phyloP scores from a whole-genome alignment of 1,284 basidiomycete genomes.

The Rhizoctonia solani region DNA sequence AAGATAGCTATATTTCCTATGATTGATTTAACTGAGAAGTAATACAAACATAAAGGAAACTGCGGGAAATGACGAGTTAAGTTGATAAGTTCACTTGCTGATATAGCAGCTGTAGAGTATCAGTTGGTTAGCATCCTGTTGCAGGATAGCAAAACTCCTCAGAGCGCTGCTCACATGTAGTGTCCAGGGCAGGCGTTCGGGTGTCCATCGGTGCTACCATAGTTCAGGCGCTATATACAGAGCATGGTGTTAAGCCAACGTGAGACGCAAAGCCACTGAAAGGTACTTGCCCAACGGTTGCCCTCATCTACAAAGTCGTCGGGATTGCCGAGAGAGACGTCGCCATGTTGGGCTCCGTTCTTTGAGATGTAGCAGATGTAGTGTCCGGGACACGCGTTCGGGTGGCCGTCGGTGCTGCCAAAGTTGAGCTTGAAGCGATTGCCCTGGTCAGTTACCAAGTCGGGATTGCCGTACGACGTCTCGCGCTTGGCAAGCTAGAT shows the following conservation, averaged over 20 bases:
- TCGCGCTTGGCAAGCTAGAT: conserved; percentile 17
- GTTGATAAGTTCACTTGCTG: too few relatives aligned
- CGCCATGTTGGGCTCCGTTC: background rate
- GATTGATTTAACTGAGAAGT: too few relatives aligned
- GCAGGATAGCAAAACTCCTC: background rate
- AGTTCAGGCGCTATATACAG: background rate
- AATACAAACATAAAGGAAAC: too few relatives aligned
- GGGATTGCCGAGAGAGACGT: conserved; percentile 22
- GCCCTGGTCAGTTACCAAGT: conserved; percentile 21
- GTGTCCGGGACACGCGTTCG: conserved; percentile 23
- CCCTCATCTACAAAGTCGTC: conserved; percentile 24
- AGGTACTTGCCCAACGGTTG: conserved; percentile 16
- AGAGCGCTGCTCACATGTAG: background rate
- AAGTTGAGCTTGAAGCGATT: conserved; percentile 30
- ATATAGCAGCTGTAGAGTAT: background rate
- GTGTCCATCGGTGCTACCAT: conserved; percentile 6
- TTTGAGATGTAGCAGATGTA: conserved; percentile 21
- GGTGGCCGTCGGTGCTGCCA: conserved; percentile 21
- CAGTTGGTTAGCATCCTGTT: background rate
- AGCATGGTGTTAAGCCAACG: background rate
- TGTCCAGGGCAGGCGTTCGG: conserved; percentile 8
- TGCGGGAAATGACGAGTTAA: too few relatives aligned
- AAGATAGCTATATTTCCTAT: too few relatives aligned
- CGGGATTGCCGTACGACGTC: conserved; percentile 18
- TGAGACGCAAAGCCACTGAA: background rate